Evolutionary conservation across 768 basidiomycete species (phyloP), one percentile per base, ranked within the genome.

Genomic region (Candolleomyces aberdarensis): DNA sequence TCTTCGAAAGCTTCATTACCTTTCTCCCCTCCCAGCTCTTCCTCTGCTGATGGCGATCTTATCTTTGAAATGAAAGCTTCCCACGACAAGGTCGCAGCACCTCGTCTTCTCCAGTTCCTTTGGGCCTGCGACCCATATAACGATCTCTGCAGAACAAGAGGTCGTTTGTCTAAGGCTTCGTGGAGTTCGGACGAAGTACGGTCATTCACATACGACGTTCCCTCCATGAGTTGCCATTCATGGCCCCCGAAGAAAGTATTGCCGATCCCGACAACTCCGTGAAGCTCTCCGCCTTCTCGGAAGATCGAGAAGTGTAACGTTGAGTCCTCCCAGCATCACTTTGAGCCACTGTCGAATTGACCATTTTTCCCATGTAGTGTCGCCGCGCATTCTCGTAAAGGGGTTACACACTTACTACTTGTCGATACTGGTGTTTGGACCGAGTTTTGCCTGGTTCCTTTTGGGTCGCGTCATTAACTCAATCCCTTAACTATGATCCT

Each of bases 261-360:
- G 54, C 54, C 54, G 54, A 56, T 56, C 54, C 40, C 54, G 36
- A 56, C 40, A 56, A 39, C 54, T 43, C 54, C 54, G 54, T 43
- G 40, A 53, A 41, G 54, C 54, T 56, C 54, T 36, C 14, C 54
- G 40, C 40, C 54, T 56, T 39, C 39, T 56, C 54, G 54, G 54
- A 43, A 56, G 54, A 40, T 43, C 36, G 20, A 56, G 54, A 40
- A n/a, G 39, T 56, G 39, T 56, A 39, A 56, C 40, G 39, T 36
- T 20, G 36, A 36, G 36, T 56, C 39, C 36, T 43, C 19, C 14
- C 54, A 36, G 54, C 54, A 56, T 56, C 54, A 56, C n/a, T 43
- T 41, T 15, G 39, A n/a, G 11, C 54, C 13, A 56, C 22, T 56
- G 54, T 56, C 19, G 54, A 56, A 14, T 56, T 56, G 17, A 32